These are phyloP conservation scores for Tinospora cordifolia DNA, from an alignment of 164 flowering plant genomes.

Conservation along the genomic window DNA sequence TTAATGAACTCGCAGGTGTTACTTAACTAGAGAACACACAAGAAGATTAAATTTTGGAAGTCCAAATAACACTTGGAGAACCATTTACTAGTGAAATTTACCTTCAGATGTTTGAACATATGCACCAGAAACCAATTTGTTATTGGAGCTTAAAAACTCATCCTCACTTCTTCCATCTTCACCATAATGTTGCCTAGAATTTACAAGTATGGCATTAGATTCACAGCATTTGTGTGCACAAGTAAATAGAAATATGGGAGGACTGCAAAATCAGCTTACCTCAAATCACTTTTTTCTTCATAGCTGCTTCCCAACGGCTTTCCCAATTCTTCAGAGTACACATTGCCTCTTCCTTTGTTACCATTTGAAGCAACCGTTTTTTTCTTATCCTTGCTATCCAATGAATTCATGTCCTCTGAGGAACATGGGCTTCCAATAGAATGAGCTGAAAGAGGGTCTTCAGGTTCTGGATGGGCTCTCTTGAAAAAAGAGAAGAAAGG, in stretches of 20 bases:
- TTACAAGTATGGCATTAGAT: neutral
- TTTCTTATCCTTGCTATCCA: constrained; percentile 16
- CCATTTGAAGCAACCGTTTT: constrained; percentile 16
- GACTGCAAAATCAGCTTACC: constrained; percentile 24
- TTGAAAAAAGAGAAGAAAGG: too few relatives aligned
- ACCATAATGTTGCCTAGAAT: constrained; percentile 14
- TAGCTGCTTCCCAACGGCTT: constrained; percentile 11
- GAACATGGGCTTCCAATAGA: constrained; percentile 10
- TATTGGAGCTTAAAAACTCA: constrained; percentile 15
- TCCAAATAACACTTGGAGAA: too few relatives aligned
- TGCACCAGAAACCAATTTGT: constrained; percentile 13
- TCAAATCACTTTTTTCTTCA: constrained; percentile 23
- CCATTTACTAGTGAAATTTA: too few relatives aligned
- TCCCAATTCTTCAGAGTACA: constrained; percentile 25
- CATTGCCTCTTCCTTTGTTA: constrained; percentile 18
- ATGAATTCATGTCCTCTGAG: constrained; percentile 15
- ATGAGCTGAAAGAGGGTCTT: constrained; percentile 15
- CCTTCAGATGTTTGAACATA: constrained; percentile 16
- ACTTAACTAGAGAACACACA: neutral
- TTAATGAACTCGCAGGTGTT: neutral
- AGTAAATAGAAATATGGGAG: constrained; percentile 1
- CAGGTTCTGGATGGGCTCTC: constrained; percentile 20
- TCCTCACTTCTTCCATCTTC: constrained; percentile 17
- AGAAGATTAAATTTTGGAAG: too few relatives aligned
- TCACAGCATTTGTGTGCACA: constrained; percentile 5